Evolutionary conservation across 176 grass and related monocot genomes (phyloP), one percentile per base, ranked within the genome.

Genomic region (Tillandsia fasciculata): DNA sequence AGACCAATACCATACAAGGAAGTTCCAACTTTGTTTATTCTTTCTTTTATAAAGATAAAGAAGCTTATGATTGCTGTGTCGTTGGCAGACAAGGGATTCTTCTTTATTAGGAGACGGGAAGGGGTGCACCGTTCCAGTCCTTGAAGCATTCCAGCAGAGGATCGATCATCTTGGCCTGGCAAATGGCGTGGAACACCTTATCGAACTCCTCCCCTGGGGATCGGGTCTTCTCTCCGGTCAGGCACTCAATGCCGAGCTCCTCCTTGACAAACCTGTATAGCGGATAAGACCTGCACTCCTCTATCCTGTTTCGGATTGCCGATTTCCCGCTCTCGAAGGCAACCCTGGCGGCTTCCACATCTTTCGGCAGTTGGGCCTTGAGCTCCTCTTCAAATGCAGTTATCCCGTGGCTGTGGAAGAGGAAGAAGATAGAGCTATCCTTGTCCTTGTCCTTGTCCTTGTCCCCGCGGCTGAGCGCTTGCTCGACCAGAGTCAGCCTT

Each of bases 91-190:
- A 24, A 61, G 7, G 56, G n/a, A 61, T 61, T 20, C 3, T 9
- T 87, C 20, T 20, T 20, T 20, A 20, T 20, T 72, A 92, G 65
- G 82, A 83, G 50, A 92, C 72, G 3, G 85, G 82, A 8, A 92
- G 79, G 66, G 89, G 89, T 64, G 75, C 85, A 2, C 89, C 85
- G 48, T 92, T 88, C 89, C 89, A 92, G 15, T 70, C 89, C 77
- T 92, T 86, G 76, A 92, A 80, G 74, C 88, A 91, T 65, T 91
- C 85, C 22, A 91, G 85, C 65, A 91, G 72, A 42, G 88, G 78
- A 18, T 91, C 88, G 1, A 91, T 88, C 68, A 84, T 72, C 72
- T 74, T 77, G 22, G 81, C 88, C 11, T 65, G 8, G 64, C 83
- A 87, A 63, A 91, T 85, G 18, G 88, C 88, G 13, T 79, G 66